Percentiles rank a stretch among this genome's conserved stretches.
These are phyloP conservation scores for Nematodospora anomalae DNA, from an alignment of 1,139 yeast genomes.

Conservation along the genomic window DNA sequence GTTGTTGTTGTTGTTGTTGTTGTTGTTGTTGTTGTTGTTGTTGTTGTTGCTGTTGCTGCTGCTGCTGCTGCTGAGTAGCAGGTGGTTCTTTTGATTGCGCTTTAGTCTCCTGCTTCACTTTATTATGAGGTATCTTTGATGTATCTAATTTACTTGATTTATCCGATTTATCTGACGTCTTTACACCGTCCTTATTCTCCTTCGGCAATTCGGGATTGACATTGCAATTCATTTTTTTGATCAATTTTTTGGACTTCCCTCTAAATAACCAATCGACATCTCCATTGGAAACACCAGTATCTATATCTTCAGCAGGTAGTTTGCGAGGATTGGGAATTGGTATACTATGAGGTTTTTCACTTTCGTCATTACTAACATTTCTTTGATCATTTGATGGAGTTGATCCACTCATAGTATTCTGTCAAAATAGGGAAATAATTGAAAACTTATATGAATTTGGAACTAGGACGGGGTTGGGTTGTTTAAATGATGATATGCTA, in stretches of 20 bases:
- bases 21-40: slow-evolving; percentile 5
- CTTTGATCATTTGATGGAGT: background rate
- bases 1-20: slow-evolving; percentile 2
- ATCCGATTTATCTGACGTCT: background rate
- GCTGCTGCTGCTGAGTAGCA: slow-evolving; percentile 1
- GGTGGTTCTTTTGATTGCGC: slow-evolving; percentile 1
- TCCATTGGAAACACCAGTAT: slow-evolving; percentile 63
- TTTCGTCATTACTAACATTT: background rate
- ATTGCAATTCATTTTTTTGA: slow-evolving; percentile 36
- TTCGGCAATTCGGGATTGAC: slow-evolving; percentile 12
- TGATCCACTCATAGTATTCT: background rate
- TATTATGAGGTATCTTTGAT: background rate
- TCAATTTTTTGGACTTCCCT: slow-evolving; percentile 59
- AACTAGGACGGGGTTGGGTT: too few relatives aligned
- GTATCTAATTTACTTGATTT: background rate
- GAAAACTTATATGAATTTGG: too few relatives aligned
- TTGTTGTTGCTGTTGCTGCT: slow-evolving; percentile 1
- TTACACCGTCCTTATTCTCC: slow-evolving; percentile 8
- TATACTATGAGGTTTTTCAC: background rate
- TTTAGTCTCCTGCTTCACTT: background rate
- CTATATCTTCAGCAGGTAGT: slow-evolving; percentile 18
- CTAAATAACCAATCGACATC: slow-evolving; percentile 78
- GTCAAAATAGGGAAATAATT: too few relatives aligned
- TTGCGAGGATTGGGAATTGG: slow-evolving; percentile 8
- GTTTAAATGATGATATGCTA: too few relatives aligned